Evolutionary conservation across 768 basidiomycete species (phyloP).

Genomic region (Psilocybe cyanescens): DNA sequence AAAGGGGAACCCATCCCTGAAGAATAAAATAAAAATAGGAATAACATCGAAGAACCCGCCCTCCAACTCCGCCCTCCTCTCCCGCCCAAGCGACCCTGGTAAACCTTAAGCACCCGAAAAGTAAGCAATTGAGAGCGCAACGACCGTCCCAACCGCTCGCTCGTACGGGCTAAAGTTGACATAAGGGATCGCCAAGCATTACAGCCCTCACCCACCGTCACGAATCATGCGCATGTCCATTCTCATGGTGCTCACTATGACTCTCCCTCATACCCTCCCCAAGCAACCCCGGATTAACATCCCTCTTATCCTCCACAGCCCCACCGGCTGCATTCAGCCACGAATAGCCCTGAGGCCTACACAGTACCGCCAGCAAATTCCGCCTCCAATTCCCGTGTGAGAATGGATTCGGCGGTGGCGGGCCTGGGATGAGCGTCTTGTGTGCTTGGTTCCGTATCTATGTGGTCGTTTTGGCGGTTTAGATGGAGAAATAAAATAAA

Average conservation of each 20-base stretch:
- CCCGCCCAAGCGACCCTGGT: too few relatives aligned
- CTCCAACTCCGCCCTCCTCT: too few relatives aligned
- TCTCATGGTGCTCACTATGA: background rate
- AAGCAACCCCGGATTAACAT: constrained; percentile 69
- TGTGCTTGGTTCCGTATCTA: constrained; percentile 90
- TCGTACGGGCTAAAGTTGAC: too few relatives aligned
- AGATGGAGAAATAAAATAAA: background rate
- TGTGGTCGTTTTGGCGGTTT: too few relatives aligned
- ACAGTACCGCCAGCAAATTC: constrained; percentile 78
- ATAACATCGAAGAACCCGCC: too few relatives aligned
- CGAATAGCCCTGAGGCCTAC: constrained; percentile 78
- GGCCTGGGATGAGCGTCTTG: constrained; percentile 63
- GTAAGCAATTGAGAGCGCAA: too few relatives aligned
- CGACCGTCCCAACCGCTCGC: too few relatives aligned
- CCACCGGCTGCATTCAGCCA: constrained; percentile 71
- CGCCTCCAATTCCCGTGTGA: constrained; percentile 75
- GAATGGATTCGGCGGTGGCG: constrained; percentile 84
- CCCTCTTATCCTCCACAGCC: constrained; percentile 73
- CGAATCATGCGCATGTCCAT: constrained; percentile 11
- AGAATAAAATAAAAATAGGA: background rate
- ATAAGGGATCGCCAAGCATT: background rate
- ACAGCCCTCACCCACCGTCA: background rate
- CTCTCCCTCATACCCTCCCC: background rate
- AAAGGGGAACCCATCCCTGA: background rate
- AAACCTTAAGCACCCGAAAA: background rate